These are phyloP conservation scores for Penicillium thymicola DNA, from an alignment of 2,329 filamentous ascomycete genomes.

Conservation along the genomic window DNA sequence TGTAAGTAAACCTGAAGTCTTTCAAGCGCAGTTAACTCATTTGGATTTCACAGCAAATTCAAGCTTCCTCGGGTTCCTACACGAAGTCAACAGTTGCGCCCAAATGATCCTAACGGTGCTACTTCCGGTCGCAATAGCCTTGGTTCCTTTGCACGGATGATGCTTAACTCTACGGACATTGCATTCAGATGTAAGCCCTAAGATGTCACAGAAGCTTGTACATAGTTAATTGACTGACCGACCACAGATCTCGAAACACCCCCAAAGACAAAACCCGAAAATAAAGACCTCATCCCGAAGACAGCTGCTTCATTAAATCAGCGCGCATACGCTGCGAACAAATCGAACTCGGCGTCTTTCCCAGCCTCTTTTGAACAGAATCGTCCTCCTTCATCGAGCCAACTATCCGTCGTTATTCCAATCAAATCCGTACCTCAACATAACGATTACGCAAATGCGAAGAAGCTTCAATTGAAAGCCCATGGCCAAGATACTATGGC, in stretches of 20 bases:
- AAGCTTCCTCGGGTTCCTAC: slow-evolving; percentile 35
- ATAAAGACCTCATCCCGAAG: slow-evolving; percentile 21
- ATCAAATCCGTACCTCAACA: slow-evolving; percentile 41
- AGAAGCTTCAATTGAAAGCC: slow-evolving; percentile 52
- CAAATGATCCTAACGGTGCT: slow-evolving; percentile 18
- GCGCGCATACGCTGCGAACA: slow-evolving; percentile 31
- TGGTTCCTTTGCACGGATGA: slow-evolving; percentile 54
- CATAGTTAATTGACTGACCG: slow-evolving; percentile 14
- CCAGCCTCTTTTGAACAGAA: slow-evolving; percentile 35
- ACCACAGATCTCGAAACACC: slow-evolving; percentile 34
- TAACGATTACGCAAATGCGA: slow-evolving; percentile 32
- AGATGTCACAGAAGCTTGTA: neutral
- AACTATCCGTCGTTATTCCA: slow-evolving; percentile 50
- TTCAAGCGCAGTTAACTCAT: neutral
- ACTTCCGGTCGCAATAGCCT: slow-evolving; percentile 35
- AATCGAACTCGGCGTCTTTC: slow-evolving; percentile 44
- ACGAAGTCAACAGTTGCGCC: slow-evolving; percentile 18
- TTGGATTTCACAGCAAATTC: slow-evolving; percentile 38
- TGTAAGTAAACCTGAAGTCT: slow-evolving; percentile 30
- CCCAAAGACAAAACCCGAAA: slow-evolving; percentile 24
- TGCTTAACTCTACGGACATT: slow-evolving; percentile 48
- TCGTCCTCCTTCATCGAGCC: slow-evolving; percentile 23
- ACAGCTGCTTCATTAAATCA: slow-evolving; percentile 22
- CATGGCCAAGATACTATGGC: slow-evolving; percentile 57
- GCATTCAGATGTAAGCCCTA: slow-evolving; percentile 42